Percentiles rank a stretch among this genome's conserved stretches.
phyloP scores from a whole-genome alignment of 225 moss, liverwort and hornwort species.

The Marchantia polymorpha region DNA sequence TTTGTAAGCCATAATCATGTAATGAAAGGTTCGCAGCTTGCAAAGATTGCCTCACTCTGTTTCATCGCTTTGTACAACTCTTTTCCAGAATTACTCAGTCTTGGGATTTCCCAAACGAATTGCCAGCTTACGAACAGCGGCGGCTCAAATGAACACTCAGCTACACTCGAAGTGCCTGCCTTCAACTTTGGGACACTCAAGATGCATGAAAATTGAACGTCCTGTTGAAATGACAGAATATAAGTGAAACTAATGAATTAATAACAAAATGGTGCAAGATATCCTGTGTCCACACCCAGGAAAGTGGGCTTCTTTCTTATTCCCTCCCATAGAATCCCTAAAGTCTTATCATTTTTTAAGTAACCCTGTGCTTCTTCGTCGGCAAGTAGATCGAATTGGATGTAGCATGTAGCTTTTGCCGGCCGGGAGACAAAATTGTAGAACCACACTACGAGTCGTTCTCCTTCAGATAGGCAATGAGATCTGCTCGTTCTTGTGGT shows the following conservation, averaged over 20 bases:
- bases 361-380: neutral
- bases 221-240: neutral
- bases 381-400: slow-evolving; percentile 4
- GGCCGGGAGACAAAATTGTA: slow-evolving; percentile 18
- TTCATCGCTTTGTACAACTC: slow-evolving; percentile 1
- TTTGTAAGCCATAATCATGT: too few species aligned
- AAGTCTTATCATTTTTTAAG: slow-evolving; percentile 2
- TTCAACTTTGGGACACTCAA: neutral
- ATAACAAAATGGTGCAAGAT: neutral
- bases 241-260: neutral
- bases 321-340: slow-evolving; percentile 21
- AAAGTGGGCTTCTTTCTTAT: slow-evolving; percentile 12
- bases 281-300: slow-evolving; percentile 4
- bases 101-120: neutral
- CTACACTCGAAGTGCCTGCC: neutral
- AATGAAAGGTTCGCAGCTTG: neutral
- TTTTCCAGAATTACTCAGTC: neutral
- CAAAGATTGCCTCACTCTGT: neutral
- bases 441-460: neutral
- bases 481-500: slow-evolving; percentile 46
- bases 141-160: neutral
- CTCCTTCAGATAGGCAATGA: slow-evolving; percentile 47
- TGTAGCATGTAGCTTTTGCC: slow-evolving; percentile 1
- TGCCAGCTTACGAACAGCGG: neutral
- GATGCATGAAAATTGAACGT: neutral